A percentile compares a stretch with the other conserved stretches of the same genome.
Evolutionary conservation across 1,284 basidiomycete species (phyloP).

Genomic region (Austropuccinia psidii): DNA sequence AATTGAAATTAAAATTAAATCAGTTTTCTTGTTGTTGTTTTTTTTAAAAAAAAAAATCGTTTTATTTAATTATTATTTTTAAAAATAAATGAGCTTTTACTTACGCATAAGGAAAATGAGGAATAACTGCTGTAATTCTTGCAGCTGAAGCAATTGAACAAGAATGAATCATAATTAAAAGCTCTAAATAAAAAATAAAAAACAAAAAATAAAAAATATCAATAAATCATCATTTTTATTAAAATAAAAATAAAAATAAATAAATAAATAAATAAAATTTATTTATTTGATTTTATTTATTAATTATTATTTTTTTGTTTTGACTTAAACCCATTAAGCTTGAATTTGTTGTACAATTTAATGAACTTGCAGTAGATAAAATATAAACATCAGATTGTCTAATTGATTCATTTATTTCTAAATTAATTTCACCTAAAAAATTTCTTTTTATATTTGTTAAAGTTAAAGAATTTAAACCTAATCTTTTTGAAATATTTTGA

Average conservation of each 20-base stretch:
- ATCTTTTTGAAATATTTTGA: slow-evolving; percentile 28
- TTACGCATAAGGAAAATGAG: slow-evolving; percentile 74
- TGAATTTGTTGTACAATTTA: slow-evolving; percentile 29
- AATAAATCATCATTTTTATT: background rate
- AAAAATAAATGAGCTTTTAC: background rate
- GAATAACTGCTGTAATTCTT: slow-evolving; percentile 52
- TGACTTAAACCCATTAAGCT: slow-evolving; percentile 37
- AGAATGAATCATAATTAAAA: slow-evolving; percentile 38
- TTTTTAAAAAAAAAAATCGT: background rate
- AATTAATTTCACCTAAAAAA: slow-evolving; percentile 26
- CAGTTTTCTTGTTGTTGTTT: background rate
- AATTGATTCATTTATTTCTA: slow-evolving; percentile 33
- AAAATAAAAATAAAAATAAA: background rate
- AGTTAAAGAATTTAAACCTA: slow-evolving; percentile 22
- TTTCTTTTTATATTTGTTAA: background rate
- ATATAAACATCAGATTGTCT: slow-evolving; percentile 36
- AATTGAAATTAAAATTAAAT: background rate
- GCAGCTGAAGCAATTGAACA: slow-evolving; percentile 36
- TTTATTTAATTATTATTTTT: background rate
- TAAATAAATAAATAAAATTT: background rate
- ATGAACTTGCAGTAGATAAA: slow-evolving; percentile 34
- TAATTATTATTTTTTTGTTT: too few relatives aligned
- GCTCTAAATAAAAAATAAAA: slow-evolving; percentile 3
- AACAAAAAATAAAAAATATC: background rate
- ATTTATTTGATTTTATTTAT: too few relatives aligned